A percentile compares a stretch with the other conserved stretches of the same genome.
Conservation (phyloP, 2,329 filamentous ascomycete species). For the Trichoderma arundinaceum region DNA sequence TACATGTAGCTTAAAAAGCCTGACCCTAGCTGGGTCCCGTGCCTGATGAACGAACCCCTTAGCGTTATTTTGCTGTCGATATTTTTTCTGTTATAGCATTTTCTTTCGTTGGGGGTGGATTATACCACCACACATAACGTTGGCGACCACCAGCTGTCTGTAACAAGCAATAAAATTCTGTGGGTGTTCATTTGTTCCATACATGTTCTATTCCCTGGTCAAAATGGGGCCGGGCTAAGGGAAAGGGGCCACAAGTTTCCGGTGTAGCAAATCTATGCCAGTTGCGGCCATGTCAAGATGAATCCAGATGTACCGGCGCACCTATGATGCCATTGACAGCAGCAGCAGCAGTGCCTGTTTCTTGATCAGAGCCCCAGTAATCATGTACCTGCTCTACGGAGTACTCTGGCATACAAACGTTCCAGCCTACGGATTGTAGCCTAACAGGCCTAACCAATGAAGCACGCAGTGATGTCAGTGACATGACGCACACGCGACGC, state of each 20-base stretch:
- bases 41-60: conserved; percentile 15
- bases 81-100: neutral
- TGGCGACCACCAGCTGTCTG: neutral
- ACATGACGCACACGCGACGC: neutral
- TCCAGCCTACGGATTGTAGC: too few relatives aligned
- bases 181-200: conserved; percentile 20
- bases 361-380: neutral
- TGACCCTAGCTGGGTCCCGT: conserved; percentile 18
- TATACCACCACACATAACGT: neutral
- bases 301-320: neutral
- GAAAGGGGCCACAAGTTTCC: conserved; percentile 12
- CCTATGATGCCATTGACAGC: conserved; percentile 8
- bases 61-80: neutral
- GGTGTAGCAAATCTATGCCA: conserved; percentile 12
- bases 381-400: too few relatives aligned
- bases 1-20: conserved; percentile 3
- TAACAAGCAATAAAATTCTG: neutral
- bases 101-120: neutral
- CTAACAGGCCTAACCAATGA: neutral
- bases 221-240: conserved; percentile 7
- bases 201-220: conserved; percentile 12
- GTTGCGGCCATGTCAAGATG: conserved; percentile 1
- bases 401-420: too few relatives aligned
- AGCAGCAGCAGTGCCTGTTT: neutral
- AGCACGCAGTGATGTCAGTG: neutral